Conservation (phyloP, 208 protist species). For the Trypanosoma cruzi region DNA sequence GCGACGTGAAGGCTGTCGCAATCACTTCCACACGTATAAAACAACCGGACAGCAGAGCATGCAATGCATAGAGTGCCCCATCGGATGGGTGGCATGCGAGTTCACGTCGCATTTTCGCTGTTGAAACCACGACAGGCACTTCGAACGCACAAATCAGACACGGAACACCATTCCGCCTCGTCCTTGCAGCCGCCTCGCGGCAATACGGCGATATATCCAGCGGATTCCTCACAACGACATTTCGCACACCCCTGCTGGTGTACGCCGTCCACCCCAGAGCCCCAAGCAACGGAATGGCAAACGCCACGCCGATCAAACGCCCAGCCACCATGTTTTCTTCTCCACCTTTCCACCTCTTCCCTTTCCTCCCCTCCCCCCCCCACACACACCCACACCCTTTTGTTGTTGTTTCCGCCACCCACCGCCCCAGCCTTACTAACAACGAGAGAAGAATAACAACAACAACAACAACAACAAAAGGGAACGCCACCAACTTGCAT, state of each 20-base stretch:
- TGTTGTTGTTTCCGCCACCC: too few species aligned
- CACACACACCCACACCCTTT: too few species aligned
- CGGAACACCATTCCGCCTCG: neutral
- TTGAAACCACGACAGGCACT: slow-evolving; percentile 8
- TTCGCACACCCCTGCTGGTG: slow-evolving; percentile 9
- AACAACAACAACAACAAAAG: neutral
- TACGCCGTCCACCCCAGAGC: slow-evolving; percentile 2
- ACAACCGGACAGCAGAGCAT: slow-evolving; percentile 10
- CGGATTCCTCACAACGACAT: slow-evolving; percentile 10
- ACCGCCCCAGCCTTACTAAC: too few species aligned
- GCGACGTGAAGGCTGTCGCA: slow-evolving; percentile 12
- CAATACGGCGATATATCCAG: slow-evolving; percentile 13
- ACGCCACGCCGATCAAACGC: neutral
- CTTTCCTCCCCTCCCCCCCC: neutral
- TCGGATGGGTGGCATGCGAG: neutral
- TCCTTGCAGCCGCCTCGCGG: neutral
- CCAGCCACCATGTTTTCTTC: neutral
- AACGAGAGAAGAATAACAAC: slow-evolving; percentile 6
- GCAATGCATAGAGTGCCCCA: slow-evolving; percentile 8
- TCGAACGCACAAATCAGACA: slow-evolving; percentile 24
- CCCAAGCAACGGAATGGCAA: slow-evolving; percentile 4
- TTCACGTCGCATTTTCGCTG: slow-evolving; percentile 2
- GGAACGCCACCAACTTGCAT: neutral
- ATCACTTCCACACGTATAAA: slow-evolving; percentile 23
- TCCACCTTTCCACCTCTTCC: neutral